phyloP scores from a whole-genome alignment of 257 asterid species.

The Lycium barbarum region DNA sequence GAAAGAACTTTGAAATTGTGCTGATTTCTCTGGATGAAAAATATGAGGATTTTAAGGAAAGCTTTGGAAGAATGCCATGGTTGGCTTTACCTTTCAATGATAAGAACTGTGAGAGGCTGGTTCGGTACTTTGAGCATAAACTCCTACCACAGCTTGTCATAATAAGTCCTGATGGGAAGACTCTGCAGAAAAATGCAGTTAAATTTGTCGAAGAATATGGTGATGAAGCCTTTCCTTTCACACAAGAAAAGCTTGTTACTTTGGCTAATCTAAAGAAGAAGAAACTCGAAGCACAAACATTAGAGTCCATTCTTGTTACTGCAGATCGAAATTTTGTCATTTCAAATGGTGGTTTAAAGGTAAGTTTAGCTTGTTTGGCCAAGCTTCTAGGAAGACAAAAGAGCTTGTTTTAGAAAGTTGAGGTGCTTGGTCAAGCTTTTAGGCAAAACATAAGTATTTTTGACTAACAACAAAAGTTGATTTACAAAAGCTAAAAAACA shows the following conservation, averaged over 20 bases:
- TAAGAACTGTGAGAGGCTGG: constrained; percentile 34
- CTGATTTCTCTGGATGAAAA: constrained; percentile 38
- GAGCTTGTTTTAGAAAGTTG: too few relatives aligned
- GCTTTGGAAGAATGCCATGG: constrained; percentile 44
- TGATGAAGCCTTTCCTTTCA: constrained; percentile 44
- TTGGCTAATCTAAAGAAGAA: constrained; percentile 38
- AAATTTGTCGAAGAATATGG: constrained; percentile 48
- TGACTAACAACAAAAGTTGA: too few relatives aligned
- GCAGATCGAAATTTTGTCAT: constrained; percentile 41
- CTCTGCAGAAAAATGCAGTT: constrained; percentile 36
- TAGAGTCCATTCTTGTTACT: constrained; percentile 43
- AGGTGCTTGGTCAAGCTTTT: too few relatives aligned
- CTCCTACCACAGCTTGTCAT: constrained; percentile 38
- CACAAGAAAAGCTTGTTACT: constrained; percentile 34
- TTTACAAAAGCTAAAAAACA: too few relatives aligned
- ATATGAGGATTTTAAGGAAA: constrained; percentile 33
- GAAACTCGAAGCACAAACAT: constrained; percentile 43
- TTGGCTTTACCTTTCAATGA: constrained; percentile 46
- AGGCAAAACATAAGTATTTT: too few relatives aligned
- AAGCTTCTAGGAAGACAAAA: too few relatives aligned
- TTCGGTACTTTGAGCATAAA: constrained; percentile 37
- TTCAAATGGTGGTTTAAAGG: constrained; percentile 42
- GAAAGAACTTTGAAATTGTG: constrained; percentile 40
- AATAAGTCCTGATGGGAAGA: constrained; percentile 48
- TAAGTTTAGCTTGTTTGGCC: not conserved